phyloP scores from a whole-genome alignment of 164 flowering plant species.

The Amborella trichopoda region DNA sequence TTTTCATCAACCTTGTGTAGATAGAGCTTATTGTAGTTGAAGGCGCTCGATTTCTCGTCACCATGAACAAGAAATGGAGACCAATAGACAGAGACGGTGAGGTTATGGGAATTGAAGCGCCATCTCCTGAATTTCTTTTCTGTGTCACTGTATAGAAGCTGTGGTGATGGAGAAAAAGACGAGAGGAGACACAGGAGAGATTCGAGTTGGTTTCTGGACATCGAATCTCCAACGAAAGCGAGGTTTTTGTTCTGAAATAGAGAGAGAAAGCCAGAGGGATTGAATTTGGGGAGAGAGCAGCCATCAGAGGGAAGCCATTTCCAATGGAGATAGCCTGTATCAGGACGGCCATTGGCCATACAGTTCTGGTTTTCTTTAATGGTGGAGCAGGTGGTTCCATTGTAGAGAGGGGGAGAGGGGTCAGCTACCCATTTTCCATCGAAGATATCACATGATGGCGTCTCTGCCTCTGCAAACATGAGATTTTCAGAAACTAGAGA shows the following conservation, averaged over 20 bases:
- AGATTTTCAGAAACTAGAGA: background rate
- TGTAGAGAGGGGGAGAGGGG: constrained; percentile 53
- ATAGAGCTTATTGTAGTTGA: constrained; percentile 36
- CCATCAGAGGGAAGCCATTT: constrained; percentile 54
- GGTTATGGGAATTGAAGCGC: constrained; percentile 50
- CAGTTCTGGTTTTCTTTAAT: constrained; percentile 87
- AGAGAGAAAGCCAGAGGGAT: constrained; percentile 42
- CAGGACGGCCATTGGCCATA: constrained; percentile 71
- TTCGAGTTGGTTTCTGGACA: constrained; percentile 91
- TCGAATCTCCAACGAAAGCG: constrained; percentile 90
- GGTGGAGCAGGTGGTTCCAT: constrained; percentile 60
- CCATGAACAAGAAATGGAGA: constrained; percentile 85
- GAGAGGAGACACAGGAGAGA: constrained; percentile 77
- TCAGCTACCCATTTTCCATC: constrained; percentile 65
- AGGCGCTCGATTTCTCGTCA: constrained; percentile 42
- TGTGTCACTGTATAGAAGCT: constrained; percentile 45
- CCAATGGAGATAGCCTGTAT: constrained; percentile 62
- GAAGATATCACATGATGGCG: constrained; percentile 41
- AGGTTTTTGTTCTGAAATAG: constrained; percentile 47
- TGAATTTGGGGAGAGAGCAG: constrained; percentile 65
- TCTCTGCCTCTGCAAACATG: background rate
- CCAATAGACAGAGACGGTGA: constrained; percentile 65
- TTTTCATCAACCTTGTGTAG: constrained; percentile 52
- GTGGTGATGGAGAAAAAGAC: constrained; percentile 28
- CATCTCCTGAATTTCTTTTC: constrained; percentile 60